A percentile compares a stretch with the other conserved stretches of the same genome.
Evolutionary conservation across 2,329 filamentous ascomycete genomes (phyloP).

Genomic region (Aspergillus vadensis): DNA sequence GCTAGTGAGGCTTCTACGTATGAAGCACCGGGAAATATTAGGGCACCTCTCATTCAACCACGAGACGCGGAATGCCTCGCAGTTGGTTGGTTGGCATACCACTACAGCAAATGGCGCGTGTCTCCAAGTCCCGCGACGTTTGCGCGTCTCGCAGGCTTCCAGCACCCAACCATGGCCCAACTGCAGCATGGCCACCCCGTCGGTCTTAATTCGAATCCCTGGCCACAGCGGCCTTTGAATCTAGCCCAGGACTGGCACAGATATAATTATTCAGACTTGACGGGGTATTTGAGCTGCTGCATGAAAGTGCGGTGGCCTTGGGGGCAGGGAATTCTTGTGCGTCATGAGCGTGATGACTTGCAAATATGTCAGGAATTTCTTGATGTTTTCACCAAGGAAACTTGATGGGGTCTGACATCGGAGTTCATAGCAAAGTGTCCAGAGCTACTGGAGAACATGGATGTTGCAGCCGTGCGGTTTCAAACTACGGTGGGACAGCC

Average conservation of each 20-base stretch:
- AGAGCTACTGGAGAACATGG: constrained; percentile 24
- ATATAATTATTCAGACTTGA: not conserved
- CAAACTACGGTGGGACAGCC: not conserved
- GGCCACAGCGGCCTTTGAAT: not conserved
- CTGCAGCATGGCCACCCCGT: not conserved
- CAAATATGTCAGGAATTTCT: constrained; percentile 21
- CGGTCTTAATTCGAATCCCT: not conserved
- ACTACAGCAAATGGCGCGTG: no score
- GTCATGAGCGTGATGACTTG: constrained; percentile 24
- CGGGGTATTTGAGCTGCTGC: constrained; percentile 15
- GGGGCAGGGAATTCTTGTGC: constrained; percentile 26
- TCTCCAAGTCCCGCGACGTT: no score
- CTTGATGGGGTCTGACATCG: constrained; percentile 28
- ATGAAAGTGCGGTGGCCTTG: constrained; percentile 31
- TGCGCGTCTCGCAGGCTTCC: no score
- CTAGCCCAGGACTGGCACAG: not conserved
- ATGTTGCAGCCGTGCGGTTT: constrained; percentile 11
- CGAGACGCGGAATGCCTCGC: not conserved
- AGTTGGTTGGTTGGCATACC: no score
- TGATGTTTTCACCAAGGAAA: constrained; percentile 23
- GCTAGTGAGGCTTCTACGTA: not conserved
- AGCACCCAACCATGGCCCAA: not conserved
- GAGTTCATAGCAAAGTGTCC: constrained; percentile 30
- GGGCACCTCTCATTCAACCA: not conserved
- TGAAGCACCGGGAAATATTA: not conserved